phyloP scores from a whole-genome alignment of 2,329 filamentous ascomycete species.

The Colletotrichum sp. region DNA sequence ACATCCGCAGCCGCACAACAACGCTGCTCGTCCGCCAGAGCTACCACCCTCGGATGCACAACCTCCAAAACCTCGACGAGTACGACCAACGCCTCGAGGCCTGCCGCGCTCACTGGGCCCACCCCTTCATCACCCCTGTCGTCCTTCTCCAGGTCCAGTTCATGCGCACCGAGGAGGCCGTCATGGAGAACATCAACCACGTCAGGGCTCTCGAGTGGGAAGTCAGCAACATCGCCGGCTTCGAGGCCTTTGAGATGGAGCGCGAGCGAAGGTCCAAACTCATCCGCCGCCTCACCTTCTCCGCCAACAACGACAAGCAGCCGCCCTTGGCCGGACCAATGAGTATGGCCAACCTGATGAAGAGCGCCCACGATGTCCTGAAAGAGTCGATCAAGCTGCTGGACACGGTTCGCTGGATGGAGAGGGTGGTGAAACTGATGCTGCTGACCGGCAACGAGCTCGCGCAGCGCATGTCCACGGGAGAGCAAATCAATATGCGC shows the following conservation, averaged over 20 bases:
- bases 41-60: constrained; percentile 45
- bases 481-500: constrained; percentile 17
- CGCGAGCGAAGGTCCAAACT: constrained; percentile 26
- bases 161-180: constrained; percentile 48
- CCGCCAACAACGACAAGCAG: constrained; percentile 2
- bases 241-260: constrained; percentile 33
- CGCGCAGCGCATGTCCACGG: constrained; percentile 31
- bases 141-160: constrained; percentile 53
- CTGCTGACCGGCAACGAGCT: constrained; percentile 49
- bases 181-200: constrained; percentile 47
- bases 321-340: constrained; percentile 33
- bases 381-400: constrained; percentile 50
- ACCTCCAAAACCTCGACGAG: constrained; percentile 48
- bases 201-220: constrained; percentile 46
- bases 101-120: constrained; percentile 49
- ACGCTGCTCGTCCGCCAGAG: constrained; percentile 49
- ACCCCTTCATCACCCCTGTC: constrained; percentile 49
- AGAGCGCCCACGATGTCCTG: constrained; percentile 50
- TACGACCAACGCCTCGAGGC: constrained; percentile 51
- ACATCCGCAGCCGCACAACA: constrained; percentile 40
- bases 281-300: constrained; percentile 7
- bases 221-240: constrained; percentile 48
- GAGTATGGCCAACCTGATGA: constrained; percentile 53
- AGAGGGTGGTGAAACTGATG: constrained; percentile 48
- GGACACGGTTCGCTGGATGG: constrained; percentile 53